These are phyloP conservation scores for Psilocybe tampanensis DNA, from an alignment of 768 basidiomycete species.

Conservation along the genomic window DNA sequence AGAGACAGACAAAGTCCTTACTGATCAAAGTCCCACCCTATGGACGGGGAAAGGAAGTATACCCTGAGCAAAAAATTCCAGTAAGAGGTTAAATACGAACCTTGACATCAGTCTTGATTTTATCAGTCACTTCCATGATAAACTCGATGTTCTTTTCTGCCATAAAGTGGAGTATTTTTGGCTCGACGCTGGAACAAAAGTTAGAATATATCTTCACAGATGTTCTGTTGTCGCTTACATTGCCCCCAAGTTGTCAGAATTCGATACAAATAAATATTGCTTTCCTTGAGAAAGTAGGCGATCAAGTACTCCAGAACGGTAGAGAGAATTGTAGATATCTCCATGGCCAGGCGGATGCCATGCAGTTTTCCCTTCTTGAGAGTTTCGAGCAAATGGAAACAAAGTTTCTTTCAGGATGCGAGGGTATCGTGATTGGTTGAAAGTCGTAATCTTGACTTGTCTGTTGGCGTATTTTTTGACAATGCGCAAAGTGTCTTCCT, in stretches of 20 bases:
- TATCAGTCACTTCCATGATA: constrained; percentile 89
- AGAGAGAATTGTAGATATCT: constrained; percentile 87
- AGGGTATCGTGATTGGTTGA: constrained; percentile 88
- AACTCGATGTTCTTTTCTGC: constrained; percentile 74
- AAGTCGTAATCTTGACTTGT: constrained; percentile 76
- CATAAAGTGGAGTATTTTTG: constrained; percentile 80
- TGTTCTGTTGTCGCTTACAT: constrained; percentile 58
- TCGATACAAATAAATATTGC: constrained; percentile 94
- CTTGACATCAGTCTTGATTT: constrained; percentile 78
- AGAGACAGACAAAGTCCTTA: neutral
- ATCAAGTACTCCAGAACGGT: constrained; percentile 87
- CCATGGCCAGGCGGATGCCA: constrained; percentile 97
- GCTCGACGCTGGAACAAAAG: constrained; percentile 56
- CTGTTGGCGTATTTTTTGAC: constrained; percentile 87
- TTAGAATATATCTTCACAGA: constrained; percentile 30
- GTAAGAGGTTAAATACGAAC: constrained; percentile 32
- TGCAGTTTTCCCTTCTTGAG: constrained; percentile 68
- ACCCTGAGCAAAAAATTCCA: neutral
- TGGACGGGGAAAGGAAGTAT: neutral
- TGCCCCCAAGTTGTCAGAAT: constrained; percentile 93
- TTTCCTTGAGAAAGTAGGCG: constrained; percentile 86
- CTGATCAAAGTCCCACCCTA: constrained; percentile 75
- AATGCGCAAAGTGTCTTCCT: constrained; percentile 84
- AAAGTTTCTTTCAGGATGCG: constrained; percentile 78
- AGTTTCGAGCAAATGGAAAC: constrained; percentile 68